These are phyloP conservation scores for Durusdinium trenchii DNA, from an alignment of 73 alveolate genomes.

Conservation along the genomic window DNA sequence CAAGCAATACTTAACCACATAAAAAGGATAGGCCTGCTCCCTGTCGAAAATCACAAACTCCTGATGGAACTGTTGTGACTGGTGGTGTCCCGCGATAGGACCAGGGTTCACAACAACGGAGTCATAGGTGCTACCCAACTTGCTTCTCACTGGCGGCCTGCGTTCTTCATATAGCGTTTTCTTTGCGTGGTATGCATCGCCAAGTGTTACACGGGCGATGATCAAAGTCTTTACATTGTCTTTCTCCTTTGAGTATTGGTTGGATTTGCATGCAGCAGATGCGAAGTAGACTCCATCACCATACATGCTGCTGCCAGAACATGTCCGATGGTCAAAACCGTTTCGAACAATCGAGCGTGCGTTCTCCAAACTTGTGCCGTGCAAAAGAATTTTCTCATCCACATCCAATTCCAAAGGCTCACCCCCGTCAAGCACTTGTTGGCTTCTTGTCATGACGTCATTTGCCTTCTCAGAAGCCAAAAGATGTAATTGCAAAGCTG, in stretches of 20 bases:
- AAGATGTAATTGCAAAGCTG: not conserved
- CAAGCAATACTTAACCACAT: conserved; percentile 23
- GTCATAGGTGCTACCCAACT: conserved; percentile 1
- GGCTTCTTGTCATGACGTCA: not conserved
- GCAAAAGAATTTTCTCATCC: conserved; percentile 59
- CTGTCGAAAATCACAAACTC: conserved; percentile 59
- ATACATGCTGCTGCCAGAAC: conserved; percentile 1
- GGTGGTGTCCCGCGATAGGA: conserved; percentile 27
- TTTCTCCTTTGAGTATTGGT: not conserved
- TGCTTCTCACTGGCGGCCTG: conserved; percentile 36
- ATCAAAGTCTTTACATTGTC: conserved; percentile 40
- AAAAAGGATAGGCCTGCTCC: conserved; percentile 48
- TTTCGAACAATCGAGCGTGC: conserved; percentile 18
- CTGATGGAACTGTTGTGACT: conserved; percentile 17
- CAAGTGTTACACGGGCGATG: conserved; percentile 70
- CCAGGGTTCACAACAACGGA: conserved; percentile 53
- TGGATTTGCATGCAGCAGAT: conserved; percentile 47
- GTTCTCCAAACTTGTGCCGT: conserved; percentile 20
- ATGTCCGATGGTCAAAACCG: conserved; percentile 51
- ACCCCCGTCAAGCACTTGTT: conserved; percentile 4
- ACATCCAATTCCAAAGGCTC: conserved; percentile 24
- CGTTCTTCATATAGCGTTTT: not conserved
- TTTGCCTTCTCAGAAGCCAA: not conserved
- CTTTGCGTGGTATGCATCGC: conserved; percentile 3
- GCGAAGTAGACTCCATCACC: conserved; percentile 68